Evolutionary conservation across 208 protist genomes (phyloP).

Genomic region (Endotrypanum monterogeii): DNA sequence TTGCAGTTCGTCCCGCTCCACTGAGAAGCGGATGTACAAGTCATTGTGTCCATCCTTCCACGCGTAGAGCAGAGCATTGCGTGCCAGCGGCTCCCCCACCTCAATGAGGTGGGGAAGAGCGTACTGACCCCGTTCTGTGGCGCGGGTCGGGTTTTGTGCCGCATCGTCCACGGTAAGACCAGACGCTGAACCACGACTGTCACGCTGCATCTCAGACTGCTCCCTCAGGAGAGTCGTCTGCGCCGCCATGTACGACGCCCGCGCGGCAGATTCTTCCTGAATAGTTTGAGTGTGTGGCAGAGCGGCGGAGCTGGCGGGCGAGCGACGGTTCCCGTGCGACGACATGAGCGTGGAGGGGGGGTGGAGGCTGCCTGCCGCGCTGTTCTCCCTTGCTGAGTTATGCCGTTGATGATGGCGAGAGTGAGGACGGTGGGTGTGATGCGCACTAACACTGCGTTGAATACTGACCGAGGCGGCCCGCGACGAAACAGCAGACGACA

Average conservation of each 20-base stretch:
- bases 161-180: neutral
- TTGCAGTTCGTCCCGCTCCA: conserved; percentile 15
- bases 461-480: neutral
- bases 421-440: neutral
- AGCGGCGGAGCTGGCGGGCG: neutral
- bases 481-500: too few species aligned
- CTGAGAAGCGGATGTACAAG: conserved; percentile 43
- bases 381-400: neutral
- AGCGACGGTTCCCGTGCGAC: neutral
- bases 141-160: neutral
- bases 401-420: neutral
- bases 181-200: neutral
- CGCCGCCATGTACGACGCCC: conserved; percentile 3
- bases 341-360: neutral
- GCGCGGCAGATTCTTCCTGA: neutral
- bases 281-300: neutral
- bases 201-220: neutral
- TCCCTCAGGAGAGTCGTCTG: neutral
- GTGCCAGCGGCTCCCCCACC: conserved; percentile 46
- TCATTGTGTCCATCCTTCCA: conserved; percentile 53
- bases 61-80: conserved; percentile 45
- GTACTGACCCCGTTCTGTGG: neutral
- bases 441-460: neutral
- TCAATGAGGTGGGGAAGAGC: conserved; percentile 21
- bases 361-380: neutral